Evolutionary conservation across 1,284 basidiomycete genomes (phyloP).

Genomic region (Ceratobasidium sp.): DNA sequence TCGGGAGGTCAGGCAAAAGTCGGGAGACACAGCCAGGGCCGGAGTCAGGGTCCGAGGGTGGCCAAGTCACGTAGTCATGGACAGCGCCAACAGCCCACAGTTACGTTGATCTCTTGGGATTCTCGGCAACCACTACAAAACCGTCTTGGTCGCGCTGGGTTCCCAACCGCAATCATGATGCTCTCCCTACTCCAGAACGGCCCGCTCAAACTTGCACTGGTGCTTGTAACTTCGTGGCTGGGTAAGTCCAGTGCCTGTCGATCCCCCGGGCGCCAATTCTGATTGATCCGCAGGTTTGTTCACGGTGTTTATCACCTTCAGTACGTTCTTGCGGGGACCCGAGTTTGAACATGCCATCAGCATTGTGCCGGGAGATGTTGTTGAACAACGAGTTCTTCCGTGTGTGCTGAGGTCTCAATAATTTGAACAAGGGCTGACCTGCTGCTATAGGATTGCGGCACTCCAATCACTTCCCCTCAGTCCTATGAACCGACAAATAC

Average conservation of each 20-base stretch:
- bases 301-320: slow-evolving; percentile 26
- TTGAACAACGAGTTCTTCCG: slow-evolving; percentile 25
- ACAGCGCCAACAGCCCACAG: slow-evolving; percentile 6
- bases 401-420: not conserved
- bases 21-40: slow-evolving; percentile 1
- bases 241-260: slow-evolving; percentile 5
- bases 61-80: slow-evolving; percentile 5
- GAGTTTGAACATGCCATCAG: slow-evolving; percentile 14
- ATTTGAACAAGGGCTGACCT: slow-evolving; percentile 8
- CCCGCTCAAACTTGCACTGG: slow-evolving; percentile 20
- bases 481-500: not conserved
- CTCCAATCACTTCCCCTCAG: slow-evolving; percentile 15
- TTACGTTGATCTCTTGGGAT: slow-evolving; percentile 14
- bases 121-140: slow-evolving; percentile 13
- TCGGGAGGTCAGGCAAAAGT: too few relatives aligned
- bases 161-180: not conserved
- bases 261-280: not conserved
- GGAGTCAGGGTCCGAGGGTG: slow-evolving; percentile 13
- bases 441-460: slow-evolving; percentile 12
- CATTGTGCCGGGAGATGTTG: slow-evolving; percentile 19
- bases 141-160: not conserved
- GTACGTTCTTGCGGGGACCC: slow-evolving; percentile 5
- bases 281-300: slow-evolving; percentile 18
- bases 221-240: slow-evolving; percentile 10
- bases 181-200: slow-evolving; percentile 22